These are phyloP conservation scores for Plasmodium coatneyi DNA, from an alignment of 169 alveolate species.

Conservation along the genomic window DNA sequence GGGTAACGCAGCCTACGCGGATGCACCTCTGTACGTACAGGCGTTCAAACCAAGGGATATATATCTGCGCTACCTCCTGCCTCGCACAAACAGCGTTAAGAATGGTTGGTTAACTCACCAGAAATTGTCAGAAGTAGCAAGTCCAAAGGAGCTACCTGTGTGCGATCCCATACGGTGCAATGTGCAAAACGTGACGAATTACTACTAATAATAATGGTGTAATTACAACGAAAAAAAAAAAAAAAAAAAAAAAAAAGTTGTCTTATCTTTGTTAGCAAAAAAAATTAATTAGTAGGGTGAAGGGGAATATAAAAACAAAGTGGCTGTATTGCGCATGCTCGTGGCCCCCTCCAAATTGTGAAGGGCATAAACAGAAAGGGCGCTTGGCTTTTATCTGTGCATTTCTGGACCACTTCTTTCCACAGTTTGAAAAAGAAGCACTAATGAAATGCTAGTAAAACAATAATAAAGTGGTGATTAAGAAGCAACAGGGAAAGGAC, in stretches of 20 bases:
- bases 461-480: not conserved
- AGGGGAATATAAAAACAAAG: not conserved
- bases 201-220: not conserved
- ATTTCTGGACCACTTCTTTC: not conserved
- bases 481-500: not conserved
- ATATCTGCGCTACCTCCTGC: not conserved
- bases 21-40: not conserved
- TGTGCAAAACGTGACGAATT: not conserved
- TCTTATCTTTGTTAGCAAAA: not conserved
- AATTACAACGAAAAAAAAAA: not conserved
- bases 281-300: not conserved
- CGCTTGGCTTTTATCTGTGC: not conserved
- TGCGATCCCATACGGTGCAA: not conserved
- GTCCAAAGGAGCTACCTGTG: not conserved
- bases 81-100: not conserved
- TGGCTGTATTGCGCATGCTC: not conserved
- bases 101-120: not conserved
- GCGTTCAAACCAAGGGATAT: not conserved
- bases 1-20: not conserved
- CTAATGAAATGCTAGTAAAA: not conserved
- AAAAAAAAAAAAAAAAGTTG: not conserved
- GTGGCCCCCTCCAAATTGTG: not conserved
- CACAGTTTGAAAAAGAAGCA: not conserved
- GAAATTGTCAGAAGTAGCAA: not conserved
- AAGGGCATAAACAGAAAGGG: not conserved